Base-by-base conservation (phyloP, 331 rosid species). In the Phaseolus coccineus region DNA sequence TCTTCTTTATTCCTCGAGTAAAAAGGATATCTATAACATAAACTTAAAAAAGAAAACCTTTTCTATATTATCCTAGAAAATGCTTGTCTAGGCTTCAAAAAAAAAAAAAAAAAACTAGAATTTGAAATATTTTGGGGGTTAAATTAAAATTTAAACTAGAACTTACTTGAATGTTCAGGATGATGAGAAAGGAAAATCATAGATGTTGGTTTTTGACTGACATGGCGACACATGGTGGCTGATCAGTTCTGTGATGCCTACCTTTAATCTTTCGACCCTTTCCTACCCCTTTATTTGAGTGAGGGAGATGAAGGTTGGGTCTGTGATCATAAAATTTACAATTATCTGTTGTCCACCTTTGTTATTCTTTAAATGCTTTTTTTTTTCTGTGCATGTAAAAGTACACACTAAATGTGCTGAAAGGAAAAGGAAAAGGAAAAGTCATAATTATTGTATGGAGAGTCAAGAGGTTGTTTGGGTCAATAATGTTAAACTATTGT, bases 111-210 rank as follows among this genome's bases (percentile, higher is more conserved):
- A 64, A 16, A 35, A 6, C 8, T 64, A 24, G 14, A 31, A 5
- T 15, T 70, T 6, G 25, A 70, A 48, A 40, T 57, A 9, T 15
- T 58, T 67, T 56, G 31, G n/a, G 27, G 13, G 9, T 5, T 51
- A 51, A n/a, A 15, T 51, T 51, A 51, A 51, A n/a, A 51, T 1
- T 19, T 19, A 19, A 19, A 19, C 22, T 19, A 25, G 53, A 61
- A 52, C 74, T 55, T 77, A 46, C 31, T 75, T 84, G 84, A n/a
- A 51, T 82, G 71, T 35, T 22, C 83, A 87, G 88, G 90, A 87
- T 71, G 88, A 84, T 75, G 88, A 87, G 72, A 81, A 84, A 75
- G 75, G 67, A 37, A 78, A 79, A 71, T 67, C 76, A 78, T 84
- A 87, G 78, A 63, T 40, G 75, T 57, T 74, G 82, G 53, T 73